A percentile compares a stretch with the other conserved stretches of the same genome.
phyloP scores from a whole-genome alignment of 495 filamentous ascomycete genomes.

The Aspergillus funiculosus region DNA sequence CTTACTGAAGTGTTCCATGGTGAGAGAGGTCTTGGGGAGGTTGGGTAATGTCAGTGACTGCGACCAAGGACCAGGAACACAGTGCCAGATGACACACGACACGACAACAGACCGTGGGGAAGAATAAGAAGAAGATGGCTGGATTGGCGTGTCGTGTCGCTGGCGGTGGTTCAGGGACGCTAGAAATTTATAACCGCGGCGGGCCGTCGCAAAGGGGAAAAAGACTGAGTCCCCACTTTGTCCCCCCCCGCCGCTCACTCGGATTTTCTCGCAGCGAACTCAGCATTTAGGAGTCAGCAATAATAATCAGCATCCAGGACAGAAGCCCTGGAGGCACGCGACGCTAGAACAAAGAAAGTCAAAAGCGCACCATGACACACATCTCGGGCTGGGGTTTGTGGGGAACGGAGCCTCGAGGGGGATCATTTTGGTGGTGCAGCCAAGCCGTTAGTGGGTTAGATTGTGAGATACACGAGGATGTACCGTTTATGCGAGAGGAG shows the following conservation, averaged over 20 bases:
- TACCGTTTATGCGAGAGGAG: not conserved
- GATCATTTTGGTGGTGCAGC: not conserved
- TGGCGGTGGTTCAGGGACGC: not conserved
- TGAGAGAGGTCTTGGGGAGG: slow-evolving; percentile 5
- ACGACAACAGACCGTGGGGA: not conserved
- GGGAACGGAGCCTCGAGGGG: slow-evolving; percentile 5
- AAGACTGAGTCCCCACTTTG: not conserved
- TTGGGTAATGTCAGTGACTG: no score
- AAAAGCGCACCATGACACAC: slow-evolving; percentile 5
- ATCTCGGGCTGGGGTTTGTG: slow-evolving; percentile 9
- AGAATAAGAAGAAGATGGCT: not conserved
- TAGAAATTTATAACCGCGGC: slow-evolving; percentile 15
- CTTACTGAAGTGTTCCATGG: slow-evolving; percentile 25
- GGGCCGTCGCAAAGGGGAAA: slow-evolving; percentile 8
- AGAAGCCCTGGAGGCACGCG: no score
- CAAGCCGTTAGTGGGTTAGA: slow-evolving; percentile 9
- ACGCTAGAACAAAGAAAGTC: slow-evolving; percentile 6
- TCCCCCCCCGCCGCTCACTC: not conserved
- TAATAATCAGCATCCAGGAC: no score
- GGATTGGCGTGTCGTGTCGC: not conserved
- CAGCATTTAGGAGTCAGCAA: not conserved
- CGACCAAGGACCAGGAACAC: not conserved
- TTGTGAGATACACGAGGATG: not conserved
- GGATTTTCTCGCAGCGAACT: not conserved
- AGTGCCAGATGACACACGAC: not conserved